Evolutionary conservation across 1,139 yeast genomes (phyloP).

Genomic region (Sugiyamaella pinicola): DNA sequence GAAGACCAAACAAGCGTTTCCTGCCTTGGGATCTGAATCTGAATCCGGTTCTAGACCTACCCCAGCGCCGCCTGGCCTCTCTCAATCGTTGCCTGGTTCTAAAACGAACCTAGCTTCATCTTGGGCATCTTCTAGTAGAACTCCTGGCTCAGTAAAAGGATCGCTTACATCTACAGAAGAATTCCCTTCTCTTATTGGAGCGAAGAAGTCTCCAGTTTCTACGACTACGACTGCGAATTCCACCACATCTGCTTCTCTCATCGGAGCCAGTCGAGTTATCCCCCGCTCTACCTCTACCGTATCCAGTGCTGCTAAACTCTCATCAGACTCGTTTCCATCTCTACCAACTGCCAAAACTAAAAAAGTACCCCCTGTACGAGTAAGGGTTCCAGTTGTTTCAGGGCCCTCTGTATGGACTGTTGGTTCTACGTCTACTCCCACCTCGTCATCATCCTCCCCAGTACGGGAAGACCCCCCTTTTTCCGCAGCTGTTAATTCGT

Average conservation of each 20-base stretch:
- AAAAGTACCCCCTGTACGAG: conserved; percentile 21
- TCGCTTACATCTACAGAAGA: conserved; percentile 5
- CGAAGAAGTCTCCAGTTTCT: background rate
- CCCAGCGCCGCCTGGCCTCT: conserved; percentile 2
- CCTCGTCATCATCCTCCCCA: conserved; percentile 14
- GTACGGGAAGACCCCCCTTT: conserved; percentile 18
- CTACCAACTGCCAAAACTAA: conserved; percentile 28
- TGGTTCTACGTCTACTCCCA: conserved; percentile 12
- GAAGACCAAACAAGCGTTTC: conserved; percentile 25
- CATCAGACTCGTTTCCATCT: conserved; percentile 32
- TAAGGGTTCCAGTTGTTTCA: conserved; percentile 11
- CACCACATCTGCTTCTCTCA: conserved; percentile 15
- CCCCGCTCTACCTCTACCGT: conserved; percentile 8
- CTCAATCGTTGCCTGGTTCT: conserved; percentile 17
- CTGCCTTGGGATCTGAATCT: conserved; percentile 18
- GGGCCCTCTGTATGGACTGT: conserved; percentile 24
- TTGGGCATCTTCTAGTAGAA: conserved; percentile 18
- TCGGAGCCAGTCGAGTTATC: conserved; percentile 22
- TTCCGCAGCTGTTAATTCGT: conserved; percentile 7
- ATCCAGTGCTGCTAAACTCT: conserved; percentile 12
- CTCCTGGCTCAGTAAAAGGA: conserved; percentile 8
- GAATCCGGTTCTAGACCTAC: conserved; percentile 7
- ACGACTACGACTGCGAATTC: background rate
- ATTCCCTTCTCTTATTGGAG: conserved; percentile 24
- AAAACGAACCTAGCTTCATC: conserved; percentile 20